phyloP scores from a whole-genome alignment of 805 yeast species.

The Saccharomycopsis sp. region DNA sequence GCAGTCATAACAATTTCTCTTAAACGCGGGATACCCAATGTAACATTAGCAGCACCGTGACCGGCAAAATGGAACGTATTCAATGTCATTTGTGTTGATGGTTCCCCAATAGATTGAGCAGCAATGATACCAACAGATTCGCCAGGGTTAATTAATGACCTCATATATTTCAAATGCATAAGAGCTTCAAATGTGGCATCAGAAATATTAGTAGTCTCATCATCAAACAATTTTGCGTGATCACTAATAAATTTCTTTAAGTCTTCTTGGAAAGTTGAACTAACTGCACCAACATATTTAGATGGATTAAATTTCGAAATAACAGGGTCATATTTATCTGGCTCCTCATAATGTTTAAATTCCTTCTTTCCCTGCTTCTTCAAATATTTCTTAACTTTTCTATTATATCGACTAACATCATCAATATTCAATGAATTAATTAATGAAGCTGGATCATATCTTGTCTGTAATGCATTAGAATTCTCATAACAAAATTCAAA shows the following conservation, averaged over 20 bases:
- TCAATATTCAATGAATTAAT: conserved; percentile 75
- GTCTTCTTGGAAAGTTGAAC: conserved; percentile 78
- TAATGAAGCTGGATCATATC: conserved; percentile 76
- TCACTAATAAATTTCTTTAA: conserved; percentile 61
- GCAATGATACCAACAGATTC: conserved; percentile 98
- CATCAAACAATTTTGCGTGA: conserved; percentile 44
- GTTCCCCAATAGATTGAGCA: conserved; percentile 97
- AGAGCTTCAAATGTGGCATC: conserved; percentile 85
- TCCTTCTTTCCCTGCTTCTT: conserved; percentile 37
- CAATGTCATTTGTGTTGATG: conserved; percentile 98
- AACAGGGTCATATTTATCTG: conserved; percentile 77
- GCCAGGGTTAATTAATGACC: conserved; percentile 91
- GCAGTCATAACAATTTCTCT: conserved; percentile 99
- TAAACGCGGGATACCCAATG: conserved; percentile 99
- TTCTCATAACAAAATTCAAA: conserved; percentile 91
- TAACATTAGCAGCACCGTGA: conserved; percentile 99
- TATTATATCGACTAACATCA: conserved; percentile 69
- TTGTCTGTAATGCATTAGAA: conserved; percentile 75
- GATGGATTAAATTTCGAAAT: conserved; percentile 82
- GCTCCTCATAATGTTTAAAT: conserved; percentile 58
- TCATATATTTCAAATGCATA: conserved; percentile 98
- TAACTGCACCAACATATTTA: conserved; percentile 85
- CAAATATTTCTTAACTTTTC: conserved; percentile 69
- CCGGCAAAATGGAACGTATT: conserved; percentile 98
- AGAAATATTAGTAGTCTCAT: not conserved